Evolutionary conservation across 208 protist species (phyloP).

Genomic region (Plasmodiophora brassicae): DNA sequence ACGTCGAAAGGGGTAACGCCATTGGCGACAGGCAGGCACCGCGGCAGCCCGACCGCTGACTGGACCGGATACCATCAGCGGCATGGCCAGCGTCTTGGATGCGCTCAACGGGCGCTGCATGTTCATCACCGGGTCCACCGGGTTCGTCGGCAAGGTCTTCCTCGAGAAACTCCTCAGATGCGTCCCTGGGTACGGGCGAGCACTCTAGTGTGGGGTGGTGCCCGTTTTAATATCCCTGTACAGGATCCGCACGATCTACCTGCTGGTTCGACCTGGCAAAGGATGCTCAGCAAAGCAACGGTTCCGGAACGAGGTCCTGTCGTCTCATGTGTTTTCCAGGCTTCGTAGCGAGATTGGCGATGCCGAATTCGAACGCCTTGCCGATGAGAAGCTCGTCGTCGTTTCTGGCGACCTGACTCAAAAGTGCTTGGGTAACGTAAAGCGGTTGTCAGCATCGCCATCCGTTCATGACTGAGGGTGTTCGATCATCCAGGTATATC

Average conservation of each 20-base stretch:
- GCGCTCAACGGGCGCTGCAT: neutral
- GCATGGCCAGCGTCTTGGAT: neutral
- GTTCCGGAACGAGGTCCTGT: neutral
- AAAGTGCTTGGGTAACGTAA: neutral
- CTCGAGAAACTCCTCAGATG: neutral
- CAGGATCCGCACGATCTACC: neutral
- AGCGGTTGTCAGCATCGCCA: neutral
- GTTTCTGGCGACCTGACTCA: neutral
- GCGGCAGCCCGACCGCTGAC: no score
- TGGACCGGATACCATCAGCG: no score
- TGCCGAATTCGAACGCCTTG: neutral
- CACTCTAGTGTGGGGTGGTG: neutral
- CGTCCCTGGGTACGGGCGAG: neutral
- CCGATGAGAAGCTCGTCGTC: neutral
- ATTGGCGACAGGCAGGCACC: no score
- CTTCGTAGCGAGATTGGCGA: neutral
- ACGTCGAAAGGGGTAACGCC: no score
- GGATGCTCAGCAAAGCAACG: neutral
- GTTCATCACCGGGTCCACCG: neutral
- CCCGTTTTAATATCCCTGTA: neutral
- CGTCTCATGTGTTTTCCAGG: neutral
- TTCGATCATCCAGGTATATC: no score
- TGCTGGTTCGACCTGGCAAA: neutral
- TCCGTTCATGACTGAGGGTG: no score
- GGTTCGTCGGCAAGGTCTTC: slow-evolving; percentile 21